phyloP scores from a whole-genome alignment of 1,284 basidiomycete species.

The Sporisorium exsertum region DNA sequence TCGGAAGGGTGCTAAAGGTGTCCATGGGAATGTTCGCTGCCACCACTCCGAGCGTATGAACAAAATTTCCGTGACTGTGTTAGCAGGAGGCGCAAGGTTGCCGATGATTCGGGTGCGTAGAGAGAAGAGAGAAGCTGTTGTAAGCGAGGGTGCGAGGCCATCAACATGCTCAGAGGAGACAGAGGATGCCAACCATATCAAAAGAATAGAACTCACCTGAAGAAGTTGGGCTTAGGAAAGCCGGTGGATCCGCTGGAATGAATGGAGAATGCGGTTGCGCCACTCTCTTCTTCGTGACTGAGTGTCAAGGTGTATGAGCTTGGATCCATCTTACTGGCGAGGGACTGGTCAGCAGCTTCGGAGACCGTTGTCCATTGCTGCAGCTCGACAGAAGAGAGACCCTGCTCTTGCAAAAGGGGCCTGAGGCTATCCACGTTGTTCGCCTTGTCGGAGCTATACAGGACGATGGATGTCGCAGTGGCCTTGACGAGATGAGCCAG shows the following conservation, averaged over 20 bases:
- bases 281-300: conserved; percentile 7
- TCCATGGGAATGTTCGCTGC: neutral
- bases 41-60: neutral
- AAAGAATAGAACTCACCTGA: neutral
- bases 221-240: conserved; percentile 34
- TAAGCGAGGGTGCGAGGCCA: neutral
- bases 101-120: neutral
- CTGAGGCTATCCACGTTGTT: neutral
- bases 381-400: neutral
- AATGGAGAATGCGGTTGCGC: conserved; percentile 4
- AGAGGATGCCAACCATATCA: neutral
- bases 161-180: neutral
- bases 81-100: neutral
- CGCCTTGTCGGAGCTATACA: conserved; percentile 12
- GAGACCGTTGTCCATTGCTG: neutral
- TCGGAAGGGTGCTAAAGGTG: conserved; percentile 17
- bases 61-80: neutral
- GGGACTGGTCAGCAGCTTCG: neutral
- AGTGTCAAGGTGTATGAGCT: neutral
- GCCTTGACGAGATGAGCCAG: conserved; percentile 33
- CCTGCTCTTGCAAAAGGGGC: neutral
- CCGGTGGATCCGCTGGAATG: conserved; percentile 47
- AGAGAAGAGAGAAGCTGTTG: neutral
- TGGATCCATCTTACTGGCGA: neutral
- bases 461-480: conserved; percentile 3